Evolutionary conservation across 2,329 filamentous ascomycete species (phyloP), one percentile per base, ranked within the genome.

Genomic region (Amylocarpus encephaloides): DNA sequence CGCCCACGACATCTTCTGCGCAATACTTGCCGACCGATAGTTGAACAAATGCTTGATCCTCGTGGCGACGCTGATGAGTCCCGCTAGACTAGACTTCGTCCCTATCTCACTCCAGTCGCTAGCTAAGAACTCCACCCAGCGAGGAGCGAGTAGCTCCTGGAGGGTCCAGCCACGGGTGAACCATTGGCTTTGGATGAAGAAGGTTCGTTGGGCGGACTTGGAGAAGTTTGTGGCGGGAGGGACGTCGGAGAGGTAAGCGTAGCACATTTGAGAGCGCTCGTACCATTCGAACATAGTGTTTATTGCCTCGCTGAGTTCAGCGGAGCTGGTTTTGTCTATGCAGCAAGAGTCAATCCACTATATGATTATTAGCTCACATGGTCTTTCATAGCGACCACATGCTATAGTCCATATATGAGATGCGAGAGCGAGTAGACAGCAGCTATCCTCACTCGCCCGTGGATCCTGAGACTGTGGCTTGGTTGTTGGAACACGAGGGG

Each of bases 1-100:
- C 12, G 65, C 65, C 67, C 67, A 69, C 15, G 59, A 65, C 64
- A 70, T 68, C 36, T 61, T 58, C 46, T 54, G 6, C 59, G 68
- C 63, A 59, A 68, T 6, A 10, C 16, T 18, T 16, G 36, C 36
- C 10, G 36, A 40, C 22, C 22, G 36, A 40, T 6, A 40, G 10
- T 40, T 19, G 16, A 40, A 40, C n/a, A 40, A 19, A 19, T 40
- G 36, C 16, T 16, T 18, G 10, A 40, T 40, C n/a, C 36, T 19
- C 3, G 36, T 40, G 5, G 22, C 22, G 12, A 19, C 16, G 22
- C 16, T 19, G 15, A 40, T 40, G 2, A 40, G 7, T 16, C 22
- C 36, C 18, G 16, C 16, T 1, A 40, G 36, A 19, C 15, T 40
- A 1, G 36, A 40, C 22, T 40, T 40, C 7, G 36, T 18, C 16